Evolutionary conservation across 371 early-diverging fungal species (phyloP), one percentile per base, ranked within the genome.

Genomic region (Mortierella sp.): DNA sequence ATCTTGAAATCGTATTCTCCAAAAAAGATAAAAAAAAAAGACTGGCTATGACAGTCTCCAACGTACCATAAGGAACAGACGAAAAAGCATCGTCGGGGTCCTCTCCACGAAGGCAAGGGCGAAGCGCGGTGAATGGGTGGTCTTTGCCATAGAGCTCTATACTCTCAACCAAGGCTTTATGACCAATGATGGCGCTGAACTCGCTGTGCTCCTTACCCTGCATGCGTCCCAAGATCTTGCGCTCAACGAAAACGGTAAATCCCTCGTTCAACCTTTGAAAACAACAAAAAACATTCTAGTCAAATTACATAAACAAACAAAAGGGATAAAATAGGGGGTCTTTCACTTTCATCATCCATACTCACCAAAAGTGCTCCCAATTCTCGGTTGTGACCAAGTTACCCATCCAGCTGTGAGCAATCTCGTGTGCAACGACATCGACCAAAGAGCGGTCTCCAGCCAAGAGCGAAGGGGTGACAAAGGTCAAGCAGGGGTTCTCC

Each of bases 61-160:
- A 22, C 66, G 42, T 89, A 89, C 92, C 96, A 88, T 98, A 98
- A 17, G 99, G 99, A 23, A 98, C 92, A 9, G 90, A 86, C 17
- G 95, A 95, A 81, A 96, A 97, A 51, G 93, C 93, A 72, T 98
- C 98, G 84, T 99, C 99, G 35, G 98, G 99, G 82, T 99, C 97
- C 64, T 93, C 87, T 22, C 90, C 93, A 63, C 89, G 85, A 49
- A 98, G 86, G 60, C 93, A 88, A 54, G 95, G 95, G 66, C 89
- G 88, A 29, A 99, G 86, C 7, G 89, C 88, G 1, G 97, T 96
- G 57, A 94, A 92, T 23, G 90, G 92, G 58, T 90, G 92, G 62
- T 91, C 88, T 68, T 85, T 73, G 31, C 96, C 95, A 75, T 91
- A 95, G 51, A 91, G 90, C 22, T 92, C 90, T 35, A 98, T 90